A percentile compares a stretch with the other conserved stretches of the same genome.
phyloP scores from a whole-genome alignment of 306 rosid species.

The Cicer yamashitae region DNA sequence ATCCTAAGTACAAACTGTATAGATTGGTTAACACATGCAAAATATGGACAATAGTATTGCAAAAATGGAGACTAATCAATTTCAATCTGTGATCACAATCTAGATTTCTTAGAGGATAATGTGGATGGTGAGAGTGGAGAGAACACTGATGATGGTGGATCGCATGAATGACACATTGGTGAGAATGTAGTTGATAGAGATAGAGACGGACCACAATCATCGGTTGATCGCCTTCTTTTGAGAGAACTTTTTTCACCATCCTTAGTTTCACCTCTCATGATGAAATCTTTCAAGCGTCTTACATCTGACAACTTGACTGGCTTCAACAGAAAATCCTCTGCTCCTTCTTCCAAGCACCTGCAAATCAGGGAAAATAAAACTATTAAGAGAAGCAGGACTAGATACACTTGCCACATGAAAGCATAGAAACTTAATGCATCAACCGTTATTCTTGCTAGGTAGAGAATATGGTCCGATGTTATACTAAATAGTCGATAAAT shows the following conservation, averaged over 20 bases:
- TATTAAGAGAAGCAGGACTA: slow-evolving; percentile 14
- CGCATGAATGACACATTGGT: slow-evolving; percentile 48
- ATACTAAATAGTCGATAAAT: too few relatives aligned
- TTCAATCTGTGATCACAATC: slow-evolving; percentile 48
- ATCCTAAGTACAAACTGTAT: slow-evolving; percentile 24
- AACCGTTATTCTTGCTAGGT: neutral
- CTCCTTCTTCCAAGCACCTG: slow-evolving; percentile 98
- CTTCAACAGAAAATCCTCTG: slow-evolving; percentile 85
- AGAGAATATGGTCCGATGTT: too few relatives aligned
- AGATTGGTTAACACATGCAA: slow-evolving; percentile 21
- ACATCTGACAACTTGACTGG: slow-evolving; percentile 91
- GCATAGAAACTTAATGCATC: neutral
- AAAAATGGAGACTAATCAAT: slow-evolving; percentile 43
- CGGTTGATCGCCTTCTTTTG: slow-evolving; percentile 54
- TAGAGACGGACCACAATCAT: slow-evolving; percentile 44
- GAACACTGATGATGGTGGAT: slow-evolving; percentile 44
- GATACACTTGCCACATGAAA: neutral
- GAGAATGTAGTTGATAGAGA: slow-evolving; percentile 40
- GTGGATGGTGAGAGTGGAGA: slow-evolving; percentile 42
- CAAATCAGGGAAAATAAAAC: neutral
- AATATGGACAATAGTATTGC: slow-evolving; percentile 37
- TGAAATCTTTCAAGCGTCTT: slow-evolving; percentile 70
- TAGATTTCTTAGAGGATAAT: slow-evolving; percentile 60
- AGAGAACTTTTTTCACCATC: slow-evolving; percentile 47
- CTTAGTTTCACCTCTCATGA: slow-evolving; percentile 66